Conservation (phyloP, 495 filamentous ascomycete species). For the Aspergillus carlsbadensis region DNA sequence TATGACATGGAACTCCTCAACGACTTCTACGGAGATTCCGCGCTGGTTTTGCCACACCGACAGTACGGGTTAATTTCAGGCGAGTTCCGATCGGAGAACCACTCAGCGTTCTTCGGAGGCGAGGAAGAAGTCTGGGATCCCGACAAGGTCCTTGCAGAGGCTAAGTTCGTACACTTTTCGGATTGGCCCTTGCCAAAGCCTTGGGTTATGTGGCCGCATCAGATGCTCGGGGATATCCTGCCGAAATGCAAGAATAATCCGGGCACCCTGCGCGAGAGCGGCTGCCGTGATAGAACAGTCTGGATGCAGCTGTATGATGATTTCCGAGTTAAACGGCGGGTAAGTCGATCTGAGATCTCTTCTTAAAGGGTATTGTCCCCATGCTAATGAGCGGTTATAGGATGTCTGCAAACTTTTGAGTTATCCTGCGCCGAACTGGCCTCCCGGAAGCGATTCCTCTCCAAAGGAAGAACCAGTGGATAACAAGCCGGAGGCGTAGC, state of each 20-base stretch:
- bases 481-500: neutral
- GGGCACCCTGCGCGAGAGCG: conserved; percentile 43
- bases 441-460: conserved; percentile 6
- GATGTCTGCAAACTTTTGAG: conserved; percentile 51
- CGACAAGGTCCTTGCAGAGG: conserved; percentile 58
- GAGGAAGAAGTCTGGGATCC: conserved; percentile 69
- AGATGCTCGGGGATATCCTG: conserved; percentile 54
- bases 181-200: conserved; percentile 83
- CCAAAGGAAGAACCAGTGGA: neutral
- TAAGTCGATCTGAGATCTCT: conserved; percentile 24
- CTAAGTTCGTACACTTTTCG: conserved; percentile 77
- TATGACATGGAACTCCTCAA: conserved; percentile 80
- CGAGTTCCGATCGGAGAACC: conserved; percentile 65
- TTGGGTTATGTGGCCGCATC: conserved; percentile 64
- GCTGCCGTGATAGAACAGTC: conserved; percentile 62
- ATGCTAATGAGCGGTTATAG: conserved; percentile 17
- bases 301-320: conserved; percentile 74
- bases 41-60: conserved; percentile 73
- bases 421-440: conserved; percentile 46
- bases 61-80: conserved; percentile 67
- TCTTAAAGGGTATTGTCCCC: neutral
- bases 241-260: conserved; percentile 55
- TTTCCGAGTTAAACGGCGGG: conserved; percentile 61
- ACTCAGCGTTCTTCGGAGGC: conserved; percentile 62
- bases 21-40: conserved; percentile 61